Evolutionary conservation across 352 stramenopile species (phyloP), one percentile per base, ranked within the genome.

Genomic region (Phytopythium sindhum): DNA sequence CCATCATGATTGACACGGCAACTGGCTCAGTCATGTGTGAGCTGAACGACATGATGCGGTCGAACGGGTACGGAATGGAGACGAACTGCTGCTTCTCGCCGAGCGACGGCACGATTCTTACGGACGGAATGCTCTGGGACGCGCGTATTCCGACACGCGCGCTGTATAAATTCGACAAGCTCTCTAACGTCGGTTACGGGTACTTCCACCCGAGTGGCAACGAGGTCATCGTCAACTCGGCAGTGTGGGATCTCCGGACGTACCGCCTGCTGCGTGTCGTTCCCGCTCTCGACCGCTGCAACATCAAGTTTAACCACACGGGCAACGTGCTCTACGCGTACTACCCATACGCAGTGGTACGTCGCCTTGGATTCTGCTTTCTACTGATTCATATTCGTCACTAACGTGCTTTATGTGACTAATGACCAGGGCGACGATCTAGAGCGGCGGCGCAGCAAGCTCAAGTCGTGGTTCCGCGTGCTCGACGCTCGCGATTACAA

Each of bases 91-190:
- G 79, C 50, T 95, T 90, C 55, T 87, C 85, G 1, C 77, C 75
- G 0, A 86, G 81, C 29, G 87, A 95, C 50, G 73, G 75, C 24
- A 89, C 78, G 1, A 86, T 95, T 57, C 64, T 95, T 0, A 90
- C 87, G 0, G 87, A 91, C 60, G 85, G 87, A 4, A 88, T 95
- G 75, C 62, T 95, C 7, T 95, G 87, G 85, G 85, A 95, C 65
- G 70, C 82, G 10, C 81, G 87, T 0, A 77, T 89, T 53, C 77
- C 83, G 15, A 89, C 80, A 19, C 78, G 80, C 4, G 78, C 85
- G 19, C 57, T 97, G 23, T 90, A 96, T 69, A 94, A 96, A 53
- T 96, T 97, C 61, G 89, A 97, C 66, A 95, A 95, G 63, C 57
- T 97, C 9, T 93, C 86, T 1, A 93, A 95, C 37, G 65, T 91